These are phyloP conservation scores for Diplotaxis tenuifolia DNA, from an alignment of 345 rosid species.

Conservation along the genomic window DNA sequence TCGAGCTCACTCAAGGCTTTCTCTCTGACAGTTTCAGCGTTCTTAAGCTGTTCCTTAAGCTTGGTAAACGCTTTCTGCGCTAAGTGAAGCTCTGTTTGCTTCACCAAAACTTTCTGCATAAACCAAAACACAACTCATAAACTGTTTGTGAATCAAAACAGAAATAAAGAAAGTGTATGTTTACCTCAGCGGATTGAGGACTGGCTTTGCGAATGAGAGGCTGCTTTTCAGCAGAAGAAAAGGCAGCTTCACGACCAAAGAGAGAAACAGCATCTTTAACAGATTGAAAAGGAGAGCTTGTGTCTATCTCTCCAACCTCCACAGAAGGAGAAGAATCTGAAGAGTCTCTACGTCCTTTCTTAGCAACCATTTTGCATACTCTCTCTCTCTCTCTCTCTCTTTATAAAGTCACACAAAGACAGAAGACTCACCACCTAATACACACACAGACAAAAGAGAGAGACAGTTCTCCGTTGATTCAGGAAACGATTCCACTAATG, in stretches of 20 bases:
- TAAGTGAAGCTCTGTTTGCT: slow-evolving; percentile 85
- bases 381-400: slow-evolving; percentile 13
- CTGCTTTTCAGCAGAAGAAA: slow-evolving; percentile 75
- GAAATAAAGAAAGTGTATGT: background rate
- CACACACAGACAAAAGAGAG: slow-evolving; percentile 1
- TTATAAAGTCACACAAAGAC: background rate
- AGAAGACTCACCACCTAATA: slow-evolving; percentile 22
- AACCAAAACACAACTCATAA: slow-evolving; percentile 10
- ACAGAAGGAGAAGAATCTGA: slow-evolving; percentile 54
- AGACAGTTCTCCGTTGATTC: background rate
- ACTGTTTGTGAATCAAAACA: slow-evolving; percentile 5
- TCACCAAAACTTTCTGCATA: slow-evolving; percentile 71
- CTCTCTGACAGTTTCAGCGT: slow-evolving; percentile 66
- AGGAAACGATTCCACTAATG: slow-evolving; percentile 1
- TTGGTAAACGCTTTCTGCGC: slow-evolving; percentile 72
- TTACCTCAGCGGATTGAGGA: slow-evolving; percentile 83
- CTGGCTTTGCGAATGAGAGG: slow-evolving; percentile 59
- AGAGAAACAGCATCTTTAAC: slow-evolving; percentile 91
- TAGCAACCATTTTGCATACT: slow-evolving; percentile 63
- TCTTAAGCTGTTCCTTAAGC: slow-evolving; percentile 70
- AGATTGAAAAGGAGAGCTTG: slow-evolving; percentile 94
- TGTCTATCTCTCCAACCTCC: slow-evolving; percentile 96
- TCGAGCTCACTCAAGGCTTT: slow-evolving; percentile 81
- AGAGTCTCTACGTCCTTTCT: slow-evolving; percentile 54
- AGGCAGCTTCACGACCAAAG: slow-evolving; percentile 80